Conservation (phyloP, 129 eudicot genomes). For the Flaveria trinervia region DNA sequence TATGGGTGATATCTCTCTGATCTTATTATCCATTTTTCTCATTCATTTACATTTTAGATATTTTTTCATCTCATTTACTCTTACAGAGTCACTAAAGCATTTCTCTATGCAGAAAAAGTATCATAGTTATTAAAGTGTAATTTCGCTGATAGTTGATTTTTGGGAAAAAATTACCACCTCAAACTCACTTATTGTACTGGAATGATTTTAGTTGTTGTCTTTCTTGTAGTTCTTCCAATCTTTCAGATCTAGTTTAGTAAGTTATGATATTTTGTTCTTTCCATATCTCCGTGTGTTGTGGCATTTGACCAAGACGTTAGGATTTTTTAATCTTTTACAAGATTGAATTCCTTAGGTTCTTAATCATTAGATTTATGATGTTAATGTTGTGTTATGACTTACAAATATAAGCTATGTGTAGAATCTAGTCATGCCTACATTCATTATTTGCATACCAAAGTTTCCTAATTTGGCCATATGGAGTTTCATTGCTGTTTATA, state of each 20-base stretch:
- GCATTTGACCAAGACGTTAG: neutral
- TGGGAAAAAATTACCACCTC: neutral
- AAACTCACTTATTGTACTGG: neutral
- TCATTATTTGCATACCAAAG: neutral
- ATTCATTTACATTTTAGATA: no score
- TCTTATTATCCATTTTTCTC: no score
- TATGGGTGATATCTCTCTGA: no score
- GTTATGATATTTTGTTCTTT: neutral
- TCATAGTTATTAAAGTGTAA: no score
- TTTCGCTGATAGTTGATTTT: neutral
- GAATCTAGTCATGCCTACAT: neutral
- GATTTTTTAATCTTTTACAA: neutral
- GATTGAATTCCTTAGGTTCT: neutral
- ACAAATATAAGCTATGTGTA: neutral
- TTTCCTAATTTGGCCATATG: neutral
- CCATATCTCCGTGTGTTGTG: neutral
- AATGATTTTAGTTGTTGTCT: neutral
- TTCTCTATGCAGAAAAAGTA: no score
- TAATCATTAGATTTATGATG: neutral
- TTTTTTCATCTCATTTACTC: no score
- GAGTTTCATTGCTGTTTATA: conserved; percentile 12
- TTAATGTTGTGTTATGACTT: neutral
- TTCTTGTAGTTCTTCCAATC: neutral
- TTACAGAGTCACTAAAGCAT: no score
- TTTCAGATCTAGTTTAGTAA: neutral